Percentiles rank a stretch among this genome's conserved stretches.
These are phyloP conservation scores for Sicyos edulis DNA, from an alignment of 306 rosid species.

Conservation along the genomic window DNA sequence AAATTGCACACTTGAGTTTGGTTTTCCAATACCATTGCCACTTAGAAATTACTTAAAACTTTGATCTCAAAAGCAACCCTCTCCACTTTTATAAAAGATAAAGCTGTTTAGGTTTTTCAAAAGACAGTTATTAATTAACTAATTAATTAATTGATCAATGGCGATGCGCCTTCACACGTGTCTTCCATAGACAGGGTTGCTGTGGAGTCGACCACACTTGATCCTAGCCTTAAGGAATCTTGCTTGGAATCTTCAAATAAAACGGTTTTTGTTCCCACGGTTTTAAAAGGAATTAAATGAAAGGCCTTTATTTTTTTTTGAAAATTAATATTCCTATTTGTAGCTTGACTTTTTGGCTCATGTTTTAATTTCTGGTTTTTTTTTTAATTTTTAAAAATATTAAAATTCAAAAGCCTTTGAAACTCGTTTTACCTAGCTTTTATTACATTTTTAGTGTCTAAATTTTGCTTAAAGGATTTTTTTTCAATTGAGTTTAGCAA, in stretches of 20 bases:
- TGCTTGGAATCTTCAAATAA: neutral
- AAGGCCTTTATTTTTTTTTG: no score
- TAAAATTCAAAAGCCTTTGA: no score
- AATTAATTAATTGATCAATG: neutral
- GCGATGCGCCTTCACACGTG: neutral
- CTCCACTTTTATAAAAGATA: constrained; percentile 17
- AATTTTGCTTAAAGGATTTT: no score
- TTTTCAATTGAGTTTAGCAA: no score
- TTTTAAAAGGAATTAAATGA: no score
- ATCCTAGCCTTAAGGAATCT: constrained; percentile 2
- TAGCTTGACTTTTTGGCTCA: neutral
- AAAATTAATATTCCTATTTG: neutral
- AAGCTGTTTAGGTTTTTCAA: constrained; percentile 1
- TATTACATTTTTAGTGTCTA: no score
- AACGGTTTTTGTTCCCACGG: neutral
- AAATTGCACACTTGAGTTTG: constrained; percentile 15
- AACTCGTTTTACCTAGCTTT: no score
- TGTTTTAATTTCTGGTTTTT: neutral
- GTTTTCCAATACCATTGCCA: no score
- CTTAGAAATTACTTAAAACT: no score
- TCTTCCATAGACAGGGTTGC: neutral
- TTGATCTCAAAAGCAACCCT: neutral
- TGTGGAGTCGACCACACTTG: neutral
- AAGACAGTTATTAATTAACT: neutral
- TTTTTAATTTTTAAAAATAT: no score